Base-by-base conservation (phyloP, 306 rosid species). In the Corylus americana region DNA sequence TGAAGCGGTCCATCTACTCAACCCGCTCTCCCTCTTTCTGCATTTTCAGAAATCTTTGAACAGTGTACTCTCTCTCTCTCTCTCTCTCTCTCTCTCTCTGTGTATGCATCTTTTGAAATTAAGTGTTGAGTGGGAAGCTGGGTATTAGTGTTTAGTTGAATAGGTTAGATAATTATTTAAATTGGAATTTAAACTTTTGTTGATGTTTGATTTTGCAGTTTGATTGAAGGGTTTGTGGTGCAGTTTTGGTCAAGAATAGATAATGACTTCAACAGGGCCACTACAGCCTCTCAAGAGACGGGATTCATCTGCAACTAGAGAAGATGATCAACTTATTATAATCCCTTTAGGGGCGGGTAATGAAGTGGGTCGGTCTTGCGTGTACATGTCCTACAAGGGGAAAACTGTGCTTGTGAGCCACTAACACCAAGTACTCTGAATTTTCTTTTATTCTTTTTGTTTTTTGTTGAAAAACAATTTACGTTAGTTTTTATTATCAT, bases 281-380 rank as follows among this genome's bases (percentile, higher is more conserved):
- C 68, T 85, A 4, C 75, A 88, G 14, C 83, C 92, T 45, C 82
- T 75, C 47, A 94, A 90, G 88, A 78, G 89, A 76, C 89, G 91
- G 1, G 97, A 86, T 51, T 78, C 86, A 22, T 75, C 85, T 3
- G 61, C 62, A 3, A 78, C 77, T 17, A 89, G 89, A 75, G 93
- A 92, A 71, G 97, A 92, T 14, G 97, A 94, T 68, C 88, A 86
- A 45, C 87, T 94, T 12, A 83, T 87, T 58, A 81, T 94, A 55
- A 92, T 88, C 54, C 95, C 98, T 1, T 82, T 94, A n/a, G 98
- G 98, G 1, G 98, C 98, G 1, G 98, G 97, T 0, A 92, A 87
- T 39, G 98, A 94, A 89, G 98, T 94, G 0, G 98, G 98, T 49
- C 93, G 98, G 10, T 94, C 97, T 13, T 94, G 97, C 70, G 95